Base-by-base conservation (phyloP, 2,329 filamentous ascomycete genomes). In the Exophiala calicioides region DNA sequence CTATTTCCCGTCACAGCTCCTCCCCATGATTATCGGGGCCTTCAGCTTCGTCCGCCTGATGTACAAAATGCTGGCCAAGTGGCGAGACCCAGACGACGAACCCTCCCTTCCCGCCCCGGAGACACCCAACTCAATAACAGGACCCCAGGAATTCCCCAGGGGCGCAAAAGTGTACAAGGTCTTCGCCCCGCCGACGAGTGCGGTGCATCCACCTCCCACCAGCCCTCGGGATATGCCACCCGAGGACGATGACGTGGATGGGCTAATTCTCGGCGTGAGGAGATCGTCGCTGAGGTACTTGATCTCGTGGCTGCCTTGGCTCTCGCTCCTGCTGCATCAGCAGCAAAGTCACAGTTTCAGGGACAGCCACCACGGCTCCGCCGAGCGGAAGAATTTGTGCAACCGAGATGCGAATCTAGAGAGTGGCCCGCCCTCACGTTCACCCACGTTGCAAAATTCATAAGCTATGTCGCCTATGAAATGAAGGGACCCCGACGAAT, bases 1-100 rank as follows among this genome's bases (percentile, higher is more conserved):
- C 7, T 44, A 46, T 35, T 37, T 44, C 15, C 50, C 50, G 10
- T 36, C 35, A 9, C 50, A 53, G 26, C 42, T 53, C 3, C 32
- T 53, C n/a, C 50, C 50, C 7, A 35, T 50, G 37, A 42, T 53
- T n/a, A 50, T 53, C 24, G 50, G 50, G 15, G 23, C 36, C 16
- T 50, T 50, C 37, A 49, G 39, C 20, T 53, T 53, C 23, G 37
- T 46, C 1, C 36, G 50, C 15, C 27, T 53, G 30, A 18, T 31
- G 16, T 53, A 42, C 33, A 47, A 42, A n/a, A 36, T 49, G 5
- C 41, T 50, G 15, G 46, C 50, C 30, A 33, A 39, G 13, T 46
- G 37, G 42, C 47, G 50, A 33, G 48, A 41, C 27, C 46, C 50
- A 7, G 42, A 44, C 12, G 50, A 49, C 29, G 50, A 53, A 9